A percentile compares a stretch with the other conserved stretches of the same genome.
Evolutionary conservation across 2,329 filamentous ascomycete species (phyloP).

Genomic region (Xylariaceae sp.): DNA sequence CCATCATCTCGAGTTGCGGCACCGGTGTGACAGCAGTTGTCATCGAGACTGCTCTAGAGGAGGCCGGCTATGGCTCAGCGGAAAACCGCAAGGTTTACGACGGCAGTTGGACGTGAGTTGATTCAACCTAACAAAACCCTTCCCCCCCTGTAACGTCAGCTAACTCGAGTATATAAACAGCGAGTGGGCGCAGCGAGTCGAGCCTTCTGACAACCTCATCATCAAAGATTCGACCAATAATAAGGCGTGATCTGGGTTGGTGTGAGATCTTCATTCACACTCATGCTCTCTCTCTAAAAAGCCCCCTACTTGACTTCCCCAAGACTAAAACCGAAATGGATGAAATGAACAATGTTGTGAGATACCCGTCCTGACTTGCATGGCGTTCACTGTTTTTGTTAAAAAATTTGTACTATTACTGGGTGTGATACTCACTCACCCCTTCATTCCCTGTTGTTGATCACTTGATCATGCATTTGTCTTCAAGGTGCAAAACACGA

Average conservation of each 20-base stretch:
- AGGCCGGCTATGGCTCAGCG: slow-evolving; percentile 74
- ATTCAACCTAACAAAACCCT: neutral
- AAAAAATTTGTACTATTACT: slow-evolving; percentile 17
- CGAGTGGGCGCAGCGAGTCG: slow-evolving; percentile 72
- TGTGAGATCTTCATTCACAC: too few relatives aligned
- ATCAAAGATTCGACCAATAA: slow-evolving; percentile 50
- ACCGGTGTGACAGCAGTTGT: slow-evolving; percentile 94
- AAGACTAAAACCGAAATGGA: slow-evolving; percentile 13
- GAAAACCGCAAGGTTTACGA: slow-evolving; percentile 83
- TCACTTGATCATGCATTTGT: slow-evolving; percentile 3
- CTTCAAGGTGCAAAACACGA: slow-evolving; percentile 1
- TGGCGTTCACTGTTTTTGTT: slow-evolving; percentile 11
- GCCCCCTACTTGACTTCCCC: slow-evolving; percentile 8
- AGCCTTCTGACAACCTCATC: slow-evolving; percentile 67
- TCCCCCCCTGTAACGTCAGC: slow-evolving; percentile 13
- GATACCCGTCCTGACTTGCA: slow-evolving; percentile 24
- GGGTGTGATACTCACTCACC: slow-evolving; percentile 2
- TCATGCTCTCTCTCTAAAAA: slow-evolving; percentile 16
- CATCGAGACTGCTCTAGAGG: slow-evolving; percentile 83
- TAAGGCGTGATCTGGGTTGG: slow-evolving; percentile 9
- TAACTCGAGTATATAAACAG: slow-evolving; percentile 48
- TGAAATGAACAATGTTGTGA: slow-evolving; percentile 23
- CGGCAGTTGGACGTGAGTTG: slow-evolving; percentile 93
- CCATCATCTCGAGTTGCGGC: slow-evolving; percentile 88
- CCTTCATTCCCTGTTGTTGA: neutral